Evolutionary conservation across 2,329 filamentous ascomycete genomes (phyloP), one percentile per base, ranked within the genome.

Genomic region (Mollisiaceae sp.): DNA sequence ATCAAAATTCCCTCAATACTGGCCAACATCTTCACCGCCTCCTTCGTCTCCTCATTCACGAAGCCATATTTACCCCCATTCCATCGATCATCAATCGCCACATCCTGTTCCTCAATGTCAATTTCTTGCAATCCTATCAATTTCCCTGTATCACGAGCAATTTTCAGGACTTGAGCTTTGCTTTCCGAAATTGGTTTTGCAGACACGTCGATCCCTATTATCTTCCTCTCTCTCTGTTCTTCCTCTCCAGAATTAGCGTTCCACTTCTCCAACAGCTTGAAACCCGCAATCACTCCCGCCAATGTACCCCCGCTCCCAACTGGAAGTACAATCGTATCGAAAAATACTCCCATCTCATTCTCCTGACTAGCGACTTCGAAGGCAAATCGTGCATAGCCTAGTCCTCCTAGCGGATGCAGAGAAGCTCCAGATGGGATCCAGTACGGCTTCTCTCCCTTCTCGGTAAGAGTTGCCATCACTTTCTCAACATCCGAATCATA

Each of bases 361-460:
- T 54, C 50, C 32, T 32, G 50, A 8, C 6, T 4, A 15, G 50
- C 27, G 2, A 63, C n/a, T 56, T 63, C 61, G 22, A 59, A 63
- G 32, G 61, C 61, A 27, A 45, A 63, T 8, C 54, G 39, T n/a
- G 55, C 54, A 47, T 63, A 63, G 6, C 61, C 61, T 4, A 63
- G 27, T 1, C 61, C 61, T 8, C 55, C 61, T 35, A 63, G 41
- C 8, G 54, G 41, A 14, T 63, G 61, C 14, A 45, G 15, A 24
- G 54, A 58, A 35, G 41, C 45, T 4, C 61, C 61, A 9, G 54
- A 27, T 8, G 55, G 61, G n/a, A 63, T 63, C 55, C 61, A 63
- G 15, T 63, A 59, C 14, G 55, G 61, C 5, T n/a, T 38, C 36
- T 59, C 61, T 27, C 50, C 50, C 8, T 27, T 12, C 22, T 14